Evolutionary conservation across 129 eudicot species (phyloP), one percentile per base, ranked within the genome.

Genomic region (Centrapalus pauciflorus): DNA sequence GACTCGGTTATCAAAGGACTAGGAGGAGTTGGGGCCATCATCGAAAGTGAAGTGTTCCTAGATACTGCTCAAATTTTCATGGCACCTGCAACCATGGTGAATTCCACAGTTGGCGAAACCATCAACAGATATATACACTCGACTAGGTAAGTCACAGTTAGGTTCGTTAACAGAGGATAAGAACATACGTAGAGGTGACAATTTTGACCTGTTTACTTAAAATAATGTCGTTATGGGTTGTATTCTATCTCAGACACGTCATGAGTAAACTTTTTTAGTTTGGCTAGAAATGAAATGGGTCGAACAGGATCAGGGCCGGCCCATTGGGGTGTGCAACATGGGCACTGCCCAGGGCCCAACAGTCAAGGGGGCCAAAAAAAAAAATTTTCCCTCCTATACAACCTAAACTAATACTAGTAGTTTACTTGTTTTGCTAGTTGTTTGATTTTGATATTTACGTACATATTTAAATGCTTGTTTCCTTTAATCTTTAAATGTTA

Each of bases 51-150:
- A 10, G 8, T 20, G 58, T 81, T 74, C 67, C 85, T 92, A 29
- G 98, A 92, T 69, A 49, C 85, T n/a, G 80, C 96, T 49, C 76
- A 52, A 54, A 81, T 92, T 38, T 92, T 64, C 80, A 88, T 88
- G 95, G 91, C 98, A 24, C 98, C 98, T 1, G 84, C 87, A 23
- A 85, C 98, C 24, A 72, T 77, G 80, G 98, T 92, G 14, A 88
- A 88, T 70, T 14, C 78, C 19, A 74, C 84, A 1, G 37, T 25
- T 20, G 98, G 95, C 60, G 70, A 81, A 67, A 80, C 20, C 32
- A 75, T 88, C 46, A 64, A 11, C 21, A 58, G 78, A 34, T 88
- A 92, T 38, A 79, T 85, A 14, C 72, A 77, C 50, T 81, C 96
- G 4, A 69, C 95, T 25, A 85, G 78, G 98, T 79, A 75, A 56